A percentile compares a stretch with the other conserved stretches of the same genome.
Conservation (phyloP, 352 stramenopile species). For the Phytophthora sp. region DNA sequence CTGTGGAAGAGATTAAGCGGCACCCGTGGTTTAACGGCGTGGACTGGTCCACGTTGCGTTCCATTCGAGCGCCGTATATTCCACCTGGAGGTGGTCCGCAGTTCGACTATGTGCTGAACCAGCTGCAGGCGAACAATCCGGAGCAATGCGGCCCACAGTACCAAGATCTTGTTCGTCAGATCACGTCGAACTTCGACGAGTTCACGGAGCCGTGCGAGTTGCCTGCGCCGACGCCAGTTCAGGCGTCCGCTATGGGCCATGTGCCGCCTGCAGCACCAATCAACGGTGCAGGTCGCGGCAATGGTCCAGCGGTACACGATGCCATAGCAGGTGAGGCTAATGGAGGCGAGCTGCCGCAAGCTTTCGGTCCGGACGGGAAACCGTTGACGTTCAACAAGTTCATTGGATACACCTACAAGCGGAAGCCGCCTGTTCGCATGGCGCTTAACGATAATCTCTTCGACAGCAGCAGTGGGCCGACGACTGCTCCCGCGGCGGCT, state of each 20-base stretch:
- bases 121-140: constrained; percentile 84
- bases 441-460: constrained; percentile 80
- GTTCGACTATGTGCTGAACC: constrained; percentile 92
- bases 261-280: constrained; percentile 22
- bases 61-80: constrained; percentile 90
- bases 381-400: constrained; percentile 92
- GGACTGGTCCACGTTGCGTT: constrained; percentile 91
- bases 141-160: constrained; percentile 73
- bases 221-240: constrained; percentile 27
- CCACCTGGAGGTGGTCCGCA: constrained; percentile 82
- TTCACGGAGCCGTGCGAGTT: constrained; percentile 91
- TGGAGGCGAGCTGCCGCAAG: constrained; percentile 41
- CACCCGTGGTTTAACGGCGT: constrained; percentile 97
- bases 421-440: constrained; percentile 84
- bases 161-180: constrained; percentile 88
- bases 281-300: constrained; percentile 11
- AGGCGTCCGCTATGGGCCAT: constrained; percentile 30
- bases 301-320: neutral
- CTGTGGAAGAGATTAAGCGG: constrained; percentile 95
- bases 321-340: constrained; percentile 8
- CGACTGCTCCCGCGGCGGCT: neutral
- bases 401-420: constrained; percentile 92
- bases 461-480: constrained; percentile 37
- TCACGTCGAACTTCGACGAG: constrained; percentile 98
- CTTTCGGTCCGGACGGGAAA: constrained; percentile 74